phyloP scores from a whole-genome alignment of 495 filamentous ascomycete species.

The Eremomyces bilateralis region DNA sequence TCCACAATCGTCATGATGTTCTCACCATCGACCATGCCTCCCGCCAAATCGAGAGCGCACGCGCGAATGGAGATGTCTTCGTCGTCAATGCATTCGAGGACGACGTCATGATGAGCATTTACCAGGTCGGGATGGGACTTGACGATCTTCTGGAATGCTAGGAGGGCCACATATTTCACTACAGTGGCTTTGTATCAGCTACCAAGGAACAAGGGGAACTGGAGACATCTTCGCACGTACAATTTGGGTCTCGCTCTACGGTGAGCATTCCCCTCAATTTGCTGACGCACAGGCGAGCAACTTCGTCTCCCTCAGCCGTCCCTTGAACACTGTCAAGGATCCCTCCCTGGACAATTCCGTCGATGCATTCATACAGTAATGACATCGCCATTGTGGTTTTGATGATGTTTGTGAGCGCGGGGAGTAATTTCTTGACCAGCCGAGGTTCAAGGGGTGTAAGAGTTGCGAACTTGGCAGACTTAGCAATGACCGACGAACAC shows the following conservation, averaged over 20 bases:
- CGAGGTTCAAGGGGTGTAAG: slow-evolving; percentile 84
- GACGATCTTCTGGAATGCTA: slow-evolving; percentile 92
- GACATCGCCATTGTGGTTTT: slow-evolving; percentile 92
- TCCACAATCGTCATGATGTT: slow-evolving; percentile 67
- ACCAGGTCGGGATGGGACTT: slow-evolving; percentile 69
- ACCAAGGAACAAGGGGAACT: background rate
- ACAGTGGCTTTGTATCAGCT: slow-evolving; percentile 7
- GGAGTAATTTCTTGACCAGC: slow-evolving; percentile 75
- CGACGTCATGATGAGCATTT: slow-evolving; percentile 78
- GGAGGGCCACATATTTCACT: slow-evolving; percentile 94
- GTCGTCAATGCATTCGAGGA: slow-evolving; percentile 88
- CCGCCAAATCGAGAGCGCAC: slow-evolving; percentile 73
- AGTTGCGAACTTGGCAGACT: slow-evolving; percentile 54
- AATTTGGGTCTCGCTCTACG: slow-evolving; percentile 76
- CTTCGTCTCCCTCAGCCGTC: slow-evolving; percentile 63
- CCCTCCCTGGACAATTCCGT: slow-evolving; percentile 90
- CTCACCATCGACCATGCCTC: slow-evolving; percentile 74
- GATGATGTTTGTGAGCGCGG: slow-evolving; percentile 84
- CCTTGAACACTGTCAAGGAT: slow-evolving; percentile 64
- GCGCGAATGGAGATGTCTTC: slow-evolving; percentile 88
- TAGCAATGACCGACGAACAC: background rate
- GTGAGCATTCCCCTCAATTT: slow-evolving; percentile 89
- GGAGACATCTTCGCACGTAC: slow-evolving; percentile 27
- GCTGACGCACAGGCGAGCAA: slow-evolving; percentile 77
- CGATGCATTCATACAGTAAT: slow-evolving; percentile 90